A percentile compares a stretch with the other conserved stretches of the same genome.
phyloP scores from a whole-genome alignment of 2,329 filamentous ascomycete species.

The Aurifilum marmelostoma region DNA sequence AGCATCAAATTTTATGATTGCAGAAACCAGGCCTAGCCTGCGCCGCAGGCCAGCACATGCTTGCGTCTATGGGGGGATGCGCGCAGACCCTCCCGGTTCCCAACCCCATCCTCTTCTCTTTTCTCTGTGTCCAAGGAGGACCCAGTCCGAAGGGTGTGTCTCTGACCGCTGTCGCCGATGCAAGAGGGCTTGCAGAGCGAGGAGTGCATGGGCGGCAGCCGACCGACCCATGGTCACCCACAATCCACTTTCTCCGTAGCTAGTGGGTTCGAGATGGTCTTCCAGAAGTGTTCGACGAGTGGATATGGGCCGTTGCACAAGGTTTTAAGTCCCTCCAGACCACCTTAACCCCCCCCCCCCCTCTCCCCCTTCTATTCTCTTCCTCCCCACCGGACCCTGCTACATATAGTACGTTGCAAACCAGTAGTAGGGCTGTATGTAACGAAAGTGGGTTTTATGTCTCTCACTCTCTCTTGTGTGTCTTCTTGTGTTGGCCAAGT shows the following conservation, averaged over 20 bases:
- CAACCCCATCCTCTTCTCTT: not conserved
- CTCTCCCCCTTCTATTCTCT: not conserved
- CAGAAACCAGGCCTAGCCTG: constrained; percentile 6
- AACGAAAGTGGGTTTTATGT: constrained; percentile 3
- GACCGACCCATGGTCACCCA: not conserved
- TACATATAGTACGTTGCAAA: not conserved
- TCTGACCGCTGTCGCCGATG: constrained; percentile 11
- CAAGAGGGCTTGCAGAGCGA: not conserved
- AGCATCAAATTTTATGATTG: constrained; percentile 25
- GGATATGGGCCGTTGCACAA: constrained; percentile 5
- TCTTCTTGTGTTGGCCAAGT: not conserved
- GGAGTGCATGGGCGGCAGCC: too few species aligned
- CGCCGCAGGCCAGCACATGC: not conserved
- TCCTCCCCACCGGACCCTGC: not conserved
- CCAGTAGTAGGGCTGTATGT: not conserved
- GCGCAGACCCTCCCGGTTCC: constrained; percentile 22
- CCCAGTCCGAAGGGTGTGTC: not conserved
- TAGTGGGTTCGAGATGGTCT: constrained; percentile 22
- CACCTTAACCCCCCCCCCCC: too few species aligned
- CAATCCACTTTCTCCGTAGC: too few species aligned
- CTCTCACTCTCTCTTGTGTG: not conserved
- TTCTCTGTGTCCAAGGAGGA: not conserved
- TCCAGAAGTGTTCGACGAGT: constrained; percentile 29
- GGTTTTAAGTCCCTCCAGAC: constrained; percentile 1
- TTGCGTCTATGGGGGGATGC: not conserved